Conservation (phyloP, 2,329 filamentous ascomycete genomes). For the Colletotrichum theobromicola region DNA sequence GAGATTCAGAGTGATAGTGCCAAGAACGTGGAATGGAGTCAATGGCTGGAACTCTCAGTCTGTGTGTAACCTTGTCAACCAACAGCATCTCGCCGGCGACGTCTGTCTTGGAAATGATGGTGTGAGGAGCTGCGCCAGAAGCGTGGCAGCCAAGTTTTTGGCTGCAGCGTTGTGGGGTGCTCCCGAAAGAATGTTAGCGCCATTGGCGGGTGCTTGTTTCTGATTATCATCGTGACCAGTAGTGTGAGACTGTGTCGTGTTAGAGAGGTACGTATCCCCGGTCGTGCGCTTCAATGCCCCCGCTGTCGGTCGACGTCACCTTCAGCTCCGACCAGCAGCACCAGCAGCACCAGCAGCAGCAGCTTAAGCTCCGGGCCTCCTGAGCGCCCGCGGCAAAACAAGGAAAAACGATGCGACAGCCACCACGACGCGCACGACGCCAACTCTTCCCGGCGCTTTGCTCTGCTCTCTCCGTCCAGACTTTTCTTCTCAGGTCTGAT, state of each 20-base stretch:
- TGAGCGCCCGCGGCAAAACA: neutral
- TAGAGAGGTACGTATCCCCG: neutral
- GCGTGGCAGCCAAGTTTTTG: constrained; percentile 9
- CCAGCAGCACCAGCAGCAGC: too few relatives aligned
- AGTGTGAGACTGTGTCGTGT: rapidly evolving
- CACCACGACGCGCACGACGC: neutral
- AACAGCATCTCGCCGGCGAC: neutral
- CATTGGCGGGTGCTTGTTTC: neutral
- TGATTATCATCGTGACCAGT: neutral
- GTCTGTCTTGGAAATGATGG: neutral
- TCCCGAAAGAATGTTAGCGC: neutral
- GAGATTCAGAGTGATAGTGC: neutral
- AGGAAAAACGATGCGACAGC: constrained; percentile 1
- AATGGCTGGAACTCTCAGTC: neutral
- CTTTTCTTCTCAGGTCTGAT: neutral
- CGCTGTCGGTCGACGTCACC: constrained; percentile 16
- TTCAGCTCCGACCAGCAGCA: too few relatives aligned
- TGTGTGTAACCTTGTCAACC: neutral
- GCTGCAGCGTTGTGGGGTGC: neutral
- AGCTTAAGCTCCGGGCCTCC: neutral
- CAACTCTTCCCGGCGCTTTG: neutral
- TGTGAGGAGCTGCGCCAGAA: neutral
- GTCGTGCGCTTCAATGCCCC: neutral
- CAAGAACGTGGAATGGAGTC: neutral
- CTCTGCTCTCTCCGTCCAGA: neutral